Evolutionary conservation across 768 basidiomycete species (phyloP), one percentile per base, ranked within the genome.

Genomic region (Pulveroboletus sp.): DNA sequence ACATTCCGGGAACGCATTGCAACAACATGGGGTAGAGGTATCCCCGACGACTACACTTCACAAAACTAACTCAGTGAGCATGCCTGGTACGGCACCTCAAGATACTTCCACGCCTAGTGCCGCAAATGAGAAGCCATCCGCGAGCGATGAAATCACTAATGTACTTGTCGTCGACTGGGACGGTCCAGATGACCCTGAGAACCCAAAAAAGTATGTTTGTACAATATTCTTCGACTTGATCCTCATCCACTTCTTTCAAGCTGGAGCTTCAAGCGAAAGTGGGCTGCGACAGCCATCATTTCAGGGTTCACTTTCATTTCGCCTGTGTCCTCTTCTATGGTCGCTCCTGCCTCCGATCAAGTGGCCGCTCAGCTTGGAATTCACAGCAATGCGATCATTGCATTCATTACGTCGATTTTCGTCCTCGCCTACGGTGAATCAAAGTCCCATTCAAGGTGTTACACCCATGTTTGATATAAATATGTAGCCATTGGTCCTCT

Each of bases 311-410:
- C 85, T 0, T 84, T 87, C 59, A 84, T 87, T 31, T 74, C 72
- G 7, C 84, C 86, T 0, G 71, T 89, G 1, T 81, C 86, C 0
- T 90, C 88, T 5, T 79, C 85, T 5, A 87, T 87, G 81, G 70
- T 88, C 2, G 82, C 88, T 0, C 87, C 87, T 0, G 87, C 86
- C 0, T 69, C 73, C 0, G 50, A 54, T 4, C 73, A 80, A 44
- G 56, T 90, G 0, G 81, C 72, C 3, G 49, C 61, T 3, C 64
- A 79, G 17, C 82, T 90, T 51, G 72, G 77, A 1, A 75, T 88
- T 23, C 80, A 74, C 9, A 80, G 61, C 57, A 51, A 56, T 2
- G 75, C 71, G 1, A 45, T 80, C 4, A 66, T 79, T 17, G 79
- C 78, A 2, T 75, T 90, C 67, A 77, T 75, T 23, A 80, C 78